These are phyloP conservation scores for Collybia mongolica DNA, from an alignment of 768 basidiomycete species.

Conservation along the genomic window DNA sequence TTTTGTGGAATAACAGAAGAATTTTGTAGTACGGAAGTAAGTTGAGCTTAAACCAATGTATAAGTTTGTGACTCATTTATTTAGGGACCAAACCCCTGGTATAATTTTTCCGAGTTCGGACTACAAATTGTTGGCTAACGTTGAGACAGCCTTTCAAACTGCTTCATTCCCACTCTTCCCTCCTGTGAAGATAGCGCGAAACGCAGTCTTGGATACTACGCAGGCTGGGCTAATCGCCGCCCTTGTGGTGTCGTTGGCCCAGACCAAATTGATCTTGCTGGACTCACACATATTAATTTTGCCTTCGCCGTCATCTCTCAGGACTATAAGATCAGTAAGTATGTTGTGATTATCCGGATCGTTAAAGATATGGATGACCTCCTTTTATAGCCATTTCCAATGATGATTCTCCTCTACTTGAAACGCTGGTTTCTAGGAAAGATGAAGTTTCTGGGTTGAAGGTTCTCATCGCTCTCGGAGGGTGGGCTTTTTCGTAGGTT, in stretches of 20 bases:
- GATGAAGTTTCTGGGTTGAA: constrained; percentile 5
- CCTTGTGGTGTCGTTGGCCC: not conserved
- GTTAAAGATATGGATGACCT: no score
- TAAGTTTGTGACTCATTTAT: not conserved
- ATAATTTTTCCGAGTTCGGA: not conserved
- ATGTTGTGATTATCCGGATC: not conserved
- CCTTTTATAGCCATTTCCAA: constrained; percentile 6
- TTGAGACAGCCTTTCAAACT: constrained; percentile 8
- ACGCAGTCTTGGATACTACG: constrained; percentile 20
- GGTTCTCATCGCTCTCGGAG: constrained; percentile 19
- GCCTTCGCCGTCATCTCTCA: constrained; percentile 19
- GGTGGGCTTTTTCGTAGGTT: constrained; percentile 17
- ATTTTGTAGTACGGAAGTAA: constrained; percentile 17
- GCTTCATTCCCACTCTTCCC: constrained; percentile 7
- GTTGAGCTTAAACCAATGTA: not conserved
- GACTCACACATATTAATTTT: constrained; percentile 12
- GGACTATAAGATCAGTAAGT: constrained; percentile 1
- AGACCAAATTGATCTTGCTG: constrained; percentile 12
- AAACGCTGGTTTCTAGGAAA: constrained; percentile 14
- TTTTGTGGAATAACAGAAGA: constrained; percentile 22
- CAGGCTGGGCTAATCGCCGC: constrained; percentile 17
- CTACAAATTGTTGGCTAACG: no score
- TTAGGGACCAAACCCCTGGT: constrained; percentile 12
- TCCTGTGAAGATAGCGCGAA: constrained; percentile 8
- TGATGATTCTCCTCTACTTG: constrained; percentile 8